Percentiles rank a stretch among this genome's conserved stretches.
Conservation (phyloP, 2,329 filamentous ascomycete species). For the Penicillium occitanis region DNA sequence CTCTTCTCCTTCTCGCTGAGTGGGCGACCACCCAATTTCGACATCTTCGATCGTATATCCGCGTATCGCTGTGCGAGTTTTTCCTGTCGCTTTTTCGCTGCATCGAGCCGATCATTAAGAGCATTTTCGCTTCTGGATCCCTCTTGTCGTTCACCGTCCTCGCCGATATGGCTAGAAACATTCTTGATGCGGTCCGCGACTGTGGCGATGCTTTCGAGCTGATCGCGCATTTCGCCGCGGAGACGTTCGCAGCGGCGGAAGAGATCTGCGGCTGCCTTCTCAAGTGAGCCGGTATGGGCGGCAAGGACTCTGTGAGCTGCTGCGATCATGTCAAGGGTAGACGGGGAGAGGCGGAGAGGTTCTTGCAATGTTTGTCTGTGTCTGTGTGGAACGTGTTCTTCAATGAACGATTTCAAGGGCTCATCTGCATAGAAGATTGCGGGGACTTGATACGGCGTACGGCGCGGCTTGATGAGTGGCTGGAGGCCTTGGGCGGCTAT, state of each 20-base stretch:
- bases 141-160: slow-evolving; percentile 37
- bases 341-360: slow-evolving; percentile 49
- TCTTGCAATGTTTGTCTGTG: slow-evolving; percentile 45
- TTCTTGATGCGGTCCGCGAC: slow-evolving; percentile 48
- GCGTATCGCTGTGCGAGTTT: slow-evolving; percentile 46
- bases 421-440: slow-evolving; percentile 42
- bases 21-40: slow-evolving; percentile 44
- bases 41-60: slow-evolving; percentile 44
- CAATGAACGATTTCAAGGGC: slow-evolving; percentile 42
- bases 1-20: slow-evolving; percentile 48
- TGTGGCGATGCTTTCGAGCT: slow-evolving; percentile 47
- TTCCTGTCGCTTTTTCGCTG: slow-evolving; percentile 42
- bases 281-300: slow-evolving; percentile 47
- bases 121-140: slow-evolving; percentile 34
- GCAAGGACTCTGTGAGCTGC: slow-evolving; percentile 49
- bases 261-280: slow-evolving; percentile 51
- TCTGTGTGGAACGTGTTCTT: slow-evolving; percentile 45
- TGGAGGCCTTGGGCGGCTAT: slow-evolving; percentile 23
- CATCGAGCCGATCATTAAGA: slow-evolving; percentile 42
- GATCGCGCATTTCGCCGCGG: slow-evolving; percentile 49
- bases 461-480: slow-evolving; percentile 29
- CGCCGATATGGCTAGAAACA: slow-evolving; percentile 40
- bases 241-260: slow-evolving; percentile 53
- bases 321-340: slow-evolving; percentile 50
- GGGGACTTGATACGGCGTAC: slow-evolving; percentile 46